These are phyloP conservation scores for Neurospora sp. DNA, from an alignment of 495 filamentous ascomycete species.

Conservation along the genomic window DNA sequence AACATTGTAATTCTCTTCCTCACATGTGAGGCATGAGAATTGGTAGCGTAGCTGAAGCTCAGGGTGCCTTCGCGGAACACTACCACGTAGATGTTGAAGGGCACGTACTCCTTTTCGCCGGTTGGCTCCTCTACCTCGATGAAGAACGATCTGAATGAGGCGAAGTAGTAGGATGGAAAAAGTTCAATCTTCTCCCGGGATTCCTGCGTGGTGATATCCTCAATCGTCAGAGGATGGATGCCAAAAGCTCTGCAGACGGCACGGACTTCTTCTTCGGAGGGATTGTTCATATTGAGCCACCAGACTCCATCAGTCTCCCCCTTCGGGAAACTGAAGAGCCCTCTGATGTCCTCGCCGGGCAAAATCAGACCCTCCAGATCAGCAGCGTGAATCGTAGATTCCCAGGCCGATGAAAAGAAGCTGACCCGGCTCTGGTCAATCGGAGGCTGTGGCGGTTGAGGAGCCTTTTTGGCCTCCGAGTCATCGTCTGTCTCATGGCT, in stretches of 20 bases:
- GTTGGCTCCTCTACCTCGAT: conserved; percentile 54
- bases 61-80: conserved; percentile 94
- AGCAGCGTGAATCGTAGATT: conserved; percentile 81
- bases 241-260: conserved; percentile 86
- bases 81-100: conserved; percentile 91
- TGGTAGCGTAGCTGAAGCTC: conserved; percentile 83
- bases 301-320: conserved; percentile 70
- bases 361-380: conserved; percentile 80
- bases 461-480: conserved; percentile 4
- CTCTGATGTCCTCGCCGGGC: conserved; percentile 78
- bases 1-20: conserved; percentile 84
- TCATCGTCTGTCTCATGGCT: conserved; percentile 16
- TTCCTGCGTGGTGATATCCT: conserved; percentile 91
- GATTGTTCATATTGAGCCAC: conserved; percentile 92
- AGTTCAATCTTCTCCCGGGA: conserved; percentile 96
- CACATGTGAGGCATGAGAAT: conserved; percentile 76
- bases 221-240: conserved; percentile 84
- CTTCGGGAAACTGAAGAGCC: conserved; percentile 67
- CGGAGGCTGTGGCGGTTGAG: conserved; percentile 20
- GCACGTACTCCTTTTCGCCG: conserved; percentile 71
- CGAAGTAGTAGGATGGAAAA: conserved; percentile 94
- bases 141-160: conserved; percentile 89
- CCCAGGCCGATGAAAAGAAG: conserved; percentile 90
- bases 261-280: conserved; percentile 78
- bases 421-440: conserved; percentile 69